Evolutionary conservation across 2,329 filamentous ascomycete genomes (phyloP).

Genomic region (Cladosporium sp.): DNA sequence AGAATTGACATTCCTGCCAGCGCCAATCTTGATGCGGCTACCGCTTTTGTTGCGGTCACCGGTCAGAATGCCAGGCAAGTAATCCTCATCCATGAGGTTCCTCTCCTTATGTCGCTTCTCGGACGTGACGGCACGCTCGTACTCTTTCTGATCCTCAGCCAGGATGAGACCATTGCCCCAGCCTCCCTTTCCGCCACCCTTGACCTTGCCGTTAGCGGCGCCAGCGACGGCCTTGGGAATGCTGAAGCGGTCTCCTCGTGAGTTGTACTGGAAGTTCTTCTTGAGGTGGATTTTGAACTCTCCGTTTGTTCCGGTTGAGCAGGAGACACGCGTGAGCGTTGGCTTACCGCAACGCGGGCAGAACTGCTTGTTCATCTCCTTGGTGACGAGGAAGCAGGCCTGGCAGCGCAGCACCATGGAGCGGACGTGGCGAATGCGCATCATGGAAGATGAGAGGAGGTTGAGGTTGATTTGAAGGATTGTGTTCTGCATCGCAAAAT

Average conservation of each 20-base stretch:
- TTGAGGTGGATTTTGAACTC: slow-evolving; percentile 84
- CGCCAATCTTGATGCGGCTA: slow-evolving; percentile 74
- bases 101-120: slow-evolving; percentile 63
- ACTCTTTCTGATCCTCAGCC: slow-evolving; percentile 96
- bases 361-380: slow-evolving; percentile 85
- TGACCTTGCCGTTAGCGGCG: slow-evolving; percentile 70
- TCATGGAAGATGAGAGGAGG: slow-evolving; percentile 72
- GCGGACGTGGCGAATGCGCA: slow-evolving; percentile 78
- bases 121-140: slow-evolving; percentile 58
- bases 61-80: slow-evolving; percentile 77
- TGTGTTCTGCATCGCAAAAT: slow-evolving; percentile 98
- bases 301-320: slow-evolving; percentile 76
- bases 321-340: slow-evolving; percentile 78
- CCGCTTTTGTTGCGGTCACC: slow-evolving; percentile 65
- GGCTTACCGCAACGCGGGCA: slow-evolving; percentile 87
- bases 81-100: slow-evolving; percentile 94
- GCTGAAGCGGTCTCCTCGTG: slow-evolving; percentile 84
- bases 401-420: slow-evolving; percentile 92
- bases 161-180: slow-evolving; percentile 84
- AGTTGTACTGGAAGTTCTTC: slow-evolving; percentile 95
- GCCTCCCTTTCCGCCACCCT: slow-evolving; percentile 72
- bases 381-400: slow-evolving; percentile 81
- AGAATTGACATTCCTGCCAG: slow-evolving; percentile 81
- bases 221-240: slow-evolving; percentile 87
- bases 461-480: slow-evolving; percentile 92